Percentiles rank a stretch among this genome's conserved stretches.
phyloP scores from a whole-genome alignment of 306 rosid genomes.

The Rosa persica region DNA sequence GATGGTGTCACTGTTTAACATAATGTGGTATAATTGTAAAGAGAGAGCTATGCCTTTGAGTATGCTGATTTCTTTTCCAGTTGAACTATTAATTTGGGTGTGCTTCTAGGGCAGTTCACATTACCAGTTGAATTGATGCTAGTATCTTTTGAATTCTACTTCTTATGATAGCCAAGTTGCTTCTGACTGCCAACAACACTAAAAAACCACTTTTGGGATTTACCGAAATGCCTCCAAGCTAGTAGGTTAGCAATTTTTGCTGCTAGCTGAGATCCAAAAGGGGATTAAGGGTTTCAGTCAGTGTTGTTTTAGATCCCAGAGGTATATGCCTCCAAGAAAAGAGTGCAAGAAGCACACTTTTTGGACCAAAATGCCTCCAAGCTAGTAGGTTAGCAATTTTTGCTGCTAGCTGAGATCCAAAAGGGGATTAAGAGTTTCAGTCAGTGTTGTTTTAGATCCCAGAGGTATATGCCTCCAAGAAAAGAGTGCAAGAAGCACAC shows the following conservation, averaged over 20 bases:
- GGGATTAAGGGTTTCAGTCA: not conserved
- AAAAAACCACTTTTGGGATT: not conserved
- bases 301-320: not conserved
- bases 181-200: not conserved
- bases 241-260: not conserved
- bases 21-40: not conserved
- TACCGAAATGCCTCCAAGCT: not conserved
- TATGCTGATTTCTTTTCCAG: not conserved
- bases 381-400: not conserved
- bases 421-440: not conserved
- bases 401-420: not conserved
- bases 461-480: not conserved
- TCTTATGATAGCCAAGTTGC: not conserved
- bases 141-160: not conserved
- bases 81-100: not conserved
- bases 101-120: not conserved
- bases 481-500: not conserved
- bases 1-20: not conserved
- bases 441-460: not conserved
- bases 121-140: not conserved
- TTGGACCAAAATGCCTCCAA: not conserved
- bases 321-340: not conserved
- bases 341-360: not conserved
- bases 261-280: not conserved
- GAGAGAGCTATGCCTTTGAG: not conserved